Conservation (phyloP, 2,329 filamentous ascomycete species). For the Fusarium nematophilum region DNA sequence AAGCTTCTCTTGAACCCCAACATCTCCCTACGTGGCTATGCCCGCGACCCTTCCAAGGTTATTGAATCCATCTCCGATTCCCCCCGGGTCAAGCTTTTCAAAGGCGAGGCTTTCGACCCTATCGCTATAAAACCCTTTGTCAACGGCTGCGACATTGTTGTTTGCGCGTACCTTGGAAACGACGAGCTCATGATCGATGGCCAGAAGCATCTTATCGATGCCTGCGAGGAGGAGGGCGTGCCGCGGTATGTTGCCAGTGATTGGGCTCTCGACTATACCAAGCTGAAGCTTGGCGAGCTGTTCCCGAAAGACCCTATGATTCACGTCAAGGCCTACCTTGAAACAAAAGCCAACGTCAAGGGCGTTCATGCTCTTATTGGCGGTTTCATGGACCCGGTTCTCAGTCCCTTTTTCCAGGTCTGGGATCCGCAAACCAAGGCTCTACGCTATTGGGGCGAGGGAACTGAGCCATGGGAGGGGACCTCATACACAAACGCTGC, state of each 20-base stretch:
- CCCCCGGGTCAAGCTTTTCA: too few species aligned
- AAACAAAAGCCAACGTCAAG: slow-evolving; percentile 48
- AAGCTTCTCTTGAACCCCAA: slow-evolving; percentile 44
- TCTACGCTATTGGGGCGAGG: slow-evolving; percentile 50
- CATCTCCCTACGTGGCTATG: slow-evolving; percentile 44
- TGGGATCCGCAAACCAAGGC: slow-evolving; percentile 26
- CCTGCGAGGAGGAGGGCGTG: slow-evolving; percentile 49
- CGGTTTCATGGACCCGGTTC: too few species aligned
- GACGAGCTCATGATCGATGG: slow-evolving; percentile 53
- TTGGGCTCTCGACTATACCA: slow-evolving; percentile 54
- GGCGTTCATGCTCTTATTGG: too few species aligned
- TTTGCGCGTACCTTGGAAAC: slow-evolving; percentile 55
- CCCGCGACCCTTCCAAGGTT: too few species aligned
- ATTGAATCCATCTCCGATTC: too few species aligned
- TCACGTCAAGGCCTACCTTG: slow-evolving; percentile 52
- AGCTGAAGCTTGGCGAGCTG: slow-evolving; percentile 50
- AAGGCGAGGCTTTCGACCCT: too few species aligned
- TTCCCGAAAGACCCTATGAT: slow-evolving; percentile 55
- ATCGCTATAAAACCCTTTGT: too few species aligned
- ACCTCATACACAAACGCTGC: slow-evolving; percentile 53
- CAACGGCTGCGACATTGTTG: too few species aligned
- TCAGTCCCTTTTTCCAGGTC: too few species aligned
- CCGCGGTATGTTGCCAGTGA: slow-evolving; percentile 55
- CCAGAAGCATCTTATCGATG: slow-evolving; percentile 55
- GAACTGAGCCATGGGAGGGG: slow-evolving; percentile 51